Conservation (phyloP, 2,329 filamentous ascomycete genomes). For the Paracamarosporium sp. region DNA sequence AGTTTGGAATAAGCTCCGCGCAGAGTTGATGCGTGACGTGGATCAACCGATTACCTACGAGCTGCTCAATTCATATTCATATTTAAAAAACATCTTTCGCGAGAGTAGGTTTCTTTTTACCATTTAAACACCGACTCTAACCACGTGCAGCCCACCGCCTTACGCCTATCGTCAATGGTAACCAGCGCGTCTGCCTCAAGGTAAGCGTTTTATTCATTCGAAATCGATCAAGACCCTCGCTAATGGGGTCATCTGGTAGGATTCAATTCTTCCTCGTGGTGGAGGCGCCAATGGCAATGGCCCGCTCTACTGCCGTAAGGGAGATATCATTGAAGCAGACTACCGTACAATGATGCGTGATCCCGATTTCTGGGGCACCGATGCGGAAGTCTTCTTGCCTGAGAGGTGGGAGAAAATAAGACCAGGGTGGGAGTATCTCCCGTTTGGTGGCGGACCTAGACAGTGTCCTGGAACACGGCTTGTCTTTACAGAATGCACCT, state of each 20-base stretch:
- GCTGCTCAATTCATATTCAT: slow-evolving; percentile 22
- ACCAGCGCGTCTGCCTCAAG: slow-evolving; percentile 8
- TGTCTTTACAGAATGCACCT: slow-evolving; percentile 14
- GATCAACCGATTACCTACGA: slow-evolving; percentile 23
- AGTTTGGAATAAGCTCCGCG: slow-evolving; percentile 22
- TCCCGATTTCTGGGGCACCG: slow-evolving; percentile 13
- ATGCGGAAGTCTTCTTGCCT: slow-evolving; percentile 17
- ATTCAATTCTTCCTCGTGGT: slow-evolving; percentile 12
- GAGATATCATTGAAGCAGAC: slow-evolving; percentile 16
- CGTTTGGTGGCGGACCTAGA: slow-evolving; percentile 19
- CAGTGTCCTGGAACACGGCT: slow-evolving; percentile 15
- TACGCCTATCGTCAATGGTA: slow-evolving; percentile 12
- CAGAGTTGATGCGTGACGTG: slow-evolving; percentile 17
- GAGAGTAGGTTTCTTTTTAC: slow-evolving; percentile 10
- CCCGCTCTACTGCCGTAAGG: slow-evolving; percentile 15
- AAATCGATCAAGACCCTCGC: not conserved
- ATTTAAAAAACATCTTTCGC: slow-evolving; percentile 19
- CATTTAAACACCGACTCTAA: not conserved
- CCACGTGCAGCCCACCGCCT: slow-evolving; percentile 9
- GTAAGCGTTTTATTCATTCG: not conserved
- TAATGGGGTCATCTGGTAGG: not conserved
- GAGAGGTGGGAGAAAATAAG: slow-evolving; percentile 21
- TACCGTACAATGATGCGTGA: slow-evolving; percentile 16
- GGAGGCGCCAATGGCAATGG: slow-evolving; percentile 8
- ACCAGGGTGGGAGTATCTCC: slow-evolving; percentile 17